phyloP scores from a whole-genome alignment of 208 protist genomes.

The Acanthamoeba castellanii region DNA sequence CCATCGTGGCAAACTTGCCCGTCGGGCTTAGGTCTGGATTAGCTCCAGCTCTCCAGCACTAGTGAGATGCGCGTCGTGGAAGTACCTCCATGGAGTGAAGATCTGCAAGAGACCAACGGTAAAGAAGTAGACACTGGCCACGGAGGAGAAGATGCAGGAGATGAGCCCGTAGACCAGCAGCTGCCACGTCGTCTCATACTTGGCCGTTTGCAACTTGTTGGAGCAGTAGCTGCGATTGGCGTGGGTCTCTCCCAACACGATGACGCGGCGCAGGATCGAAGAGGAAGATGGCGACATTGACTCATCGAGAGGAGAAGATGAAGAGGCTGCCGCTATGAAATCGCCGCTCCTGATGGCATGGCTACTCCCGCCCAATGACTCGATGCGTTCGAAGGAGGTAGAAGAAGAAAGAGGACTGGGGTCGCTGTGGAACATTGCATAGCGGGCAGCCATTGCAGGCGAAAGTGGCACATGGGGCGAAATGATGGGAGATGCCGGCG shows the following conservation, averaged over 20 bases:
- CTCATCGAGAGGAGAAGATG: neutral
- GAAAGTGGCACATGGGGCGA: neutral
- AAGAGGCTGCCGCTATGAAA: neutral
- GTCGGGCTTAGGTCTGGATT: slow-evolving; percentile 33
- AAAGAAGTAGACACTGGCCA: slow-evolving; percentile 75
- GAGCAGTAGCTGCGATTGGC: slow-evolving; percentile 66
- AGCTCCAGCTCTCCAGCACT: neutral
- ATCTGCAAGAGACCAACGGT: slow-evolving; percentile 74
- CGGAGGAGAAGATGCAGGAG: slow-evolving; percentile 66
- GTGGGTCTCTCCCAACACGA: slow-evolving; percentile 58
- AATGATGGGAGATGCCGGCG: neutral
- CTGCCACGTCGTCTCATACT: slow-evolving; percentile 66
- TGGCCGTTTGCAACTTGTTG: slow-evolving; percentile 71
- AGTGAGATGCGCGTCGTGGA: neutral
- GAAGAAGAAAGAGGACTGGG: neutral
- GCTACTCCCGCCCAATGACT: neutral
- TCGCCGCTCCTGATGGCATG: neutral
- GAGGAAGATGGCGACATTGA: neutral
- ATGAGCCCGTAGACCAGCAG: slow-evolving; percentile 67
- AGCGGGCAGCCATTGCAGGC: neutral
- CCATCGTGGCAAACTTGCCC: slow-evolving; percentile 75
- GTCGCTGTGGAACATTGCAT: neutral
- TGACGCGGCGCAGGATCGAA: slow-evolving; percentile 12
- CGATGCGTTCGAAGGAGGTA: neutral
- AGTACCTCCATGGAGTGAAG: slow-evolving; percentile 73